These are phyloP conservation scores for Thymus mandschuricus DNA, from an alignment of 257 asterid genomes.

Conservation along the genomic window DNA sequence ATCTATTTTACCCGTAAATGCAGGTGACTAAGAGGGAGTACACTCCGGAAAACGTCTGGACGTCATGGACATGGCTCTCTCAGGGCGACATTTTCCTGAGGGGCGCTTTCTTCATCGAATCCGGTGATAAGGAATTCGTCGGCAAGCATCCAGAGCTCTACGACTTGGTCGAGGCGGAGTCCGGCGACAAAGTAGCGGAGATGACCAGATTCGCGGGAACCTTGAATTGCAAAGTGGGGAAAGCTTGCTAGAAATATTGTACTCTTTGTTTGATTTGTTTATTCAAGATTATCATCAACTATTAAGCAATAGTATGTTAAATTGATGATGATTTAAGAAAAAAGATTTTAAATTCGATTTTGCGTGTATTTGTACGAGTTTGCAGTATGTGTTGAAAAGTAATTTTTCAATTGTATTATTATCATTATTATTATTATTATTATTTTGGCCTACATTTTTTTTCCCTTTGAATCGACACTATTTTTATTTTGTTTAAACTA, in stretches of 20 bases:
- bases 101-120: constrained; percentile 76
- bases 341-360: background rate
- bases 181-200: constrained; percentile 41
- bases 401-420: no score
- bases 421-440: no score
- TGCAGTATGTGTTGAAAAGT: no score
- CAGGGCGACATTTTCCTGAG: constrained; percentile 68
- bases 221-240: constrained; percentile 52
- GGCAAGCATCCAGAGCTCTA: constrained; percentile 54
- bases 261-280: background rate
- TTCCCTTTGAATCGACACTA: no score
- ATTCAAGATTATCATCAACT: background rate
- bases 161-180: constrained; percentile 50
- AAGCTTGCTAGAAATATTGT: constrained; percentile 46
- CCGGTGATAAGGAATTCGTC: constrained; percentile 63
- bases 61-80: constrained; percentile 83
- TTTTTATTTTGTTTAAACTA: no score
- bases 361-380: background rate
- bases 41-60: constrained; percentile 54
- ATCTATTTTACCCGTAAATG: background rate
- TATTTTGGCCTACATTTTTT: no score
- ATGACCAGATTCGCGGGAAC: constrained; percentile 69
- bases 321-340: no score
- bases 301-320: background rate
- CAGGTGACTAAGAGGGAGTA: constrained; percentile 85